phyloP scores from a whole-genome alignment of 2,329 filamentous ascomycete genomes.

The Verticillium dahliae region DNA sequence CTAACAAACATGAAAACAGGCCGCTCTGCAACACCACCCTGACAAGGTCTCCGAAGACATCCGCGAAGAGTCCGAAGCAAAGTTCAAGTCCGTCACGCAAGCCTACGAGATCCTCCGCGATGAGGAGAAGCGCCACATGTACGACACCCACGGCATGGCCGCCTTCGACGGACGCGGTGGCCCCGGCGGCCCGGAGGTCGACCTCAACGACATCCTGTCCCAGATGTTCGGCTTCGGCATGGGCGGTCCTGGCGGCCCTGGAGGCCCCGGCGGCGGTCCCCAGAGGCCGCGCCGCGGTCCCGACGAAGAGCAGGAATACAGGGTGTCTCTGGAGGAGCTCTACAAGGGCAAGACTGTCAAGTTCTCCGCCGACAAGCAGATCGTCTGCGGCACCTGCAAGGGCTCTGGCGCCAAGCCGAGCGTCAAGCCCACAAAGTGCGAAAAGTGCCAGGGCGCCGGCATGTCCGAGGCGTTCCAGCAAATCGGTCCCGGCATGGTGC shows the following conservation, averaged over 20 bases:
- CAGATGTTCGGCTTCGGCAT: slow-evolving; percentile 86
- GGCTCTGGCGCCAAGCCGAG: slow-evolving; percentile 88
- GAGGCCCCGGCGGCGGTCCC: slow-evolving; percentile 44
- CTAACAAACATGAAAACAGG: slow-evolving; percentile 37
- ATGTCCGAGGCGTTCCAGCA: slow-evolving; percentile 71
- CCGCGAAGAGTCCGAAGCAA: slow-evolving; percentile 77
- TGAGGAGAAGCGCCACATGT: slow-evolving; percentile 85
- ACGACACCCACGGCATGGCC: slow-evolving; percentile 92
- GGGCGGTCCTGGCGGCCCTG: slow-evolving; percentile 42
- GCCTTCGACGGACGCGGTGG: slow-evolving; percentile 76
- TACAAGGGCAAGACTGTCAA: slow-evolving; percentile 99
- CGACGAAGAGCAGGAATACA: slow-evolving; percentile 85
- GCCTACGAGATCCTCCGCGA: slow-evolving; percentile 98
- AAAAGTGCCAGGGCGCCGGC: slow-evolving; percentile 77
- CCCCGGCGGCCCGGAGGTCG: slow-evolving; percentile 61
- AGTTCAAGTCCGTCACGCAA: slow-evolving; percentile 88
- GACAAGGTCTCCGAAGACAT: slow-evolving; percentile 90
- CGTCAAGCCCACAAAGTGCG: slow-evolving; percentile 76
- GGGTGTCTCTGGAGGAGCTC: slow-evolving; percentile 85
- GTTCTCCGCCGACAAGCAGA: slow-evolving; percentile 91
- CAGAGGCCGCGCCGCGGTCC: slow-evolving; percentile 63
- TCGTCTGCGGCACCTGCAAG: slow-evolving; percentile 81
- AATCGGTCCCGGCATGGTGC: slow-evolving; percentile 80
- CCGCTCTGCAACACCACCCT: slow-evolving; percentile 81
- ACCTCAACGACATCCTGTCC: slow-evolving; percentile 86